Base-by-base conservation (phyloP, 2,329 filamentous ascomycete species). In the Ceratocystis smalleyi region DNA sequence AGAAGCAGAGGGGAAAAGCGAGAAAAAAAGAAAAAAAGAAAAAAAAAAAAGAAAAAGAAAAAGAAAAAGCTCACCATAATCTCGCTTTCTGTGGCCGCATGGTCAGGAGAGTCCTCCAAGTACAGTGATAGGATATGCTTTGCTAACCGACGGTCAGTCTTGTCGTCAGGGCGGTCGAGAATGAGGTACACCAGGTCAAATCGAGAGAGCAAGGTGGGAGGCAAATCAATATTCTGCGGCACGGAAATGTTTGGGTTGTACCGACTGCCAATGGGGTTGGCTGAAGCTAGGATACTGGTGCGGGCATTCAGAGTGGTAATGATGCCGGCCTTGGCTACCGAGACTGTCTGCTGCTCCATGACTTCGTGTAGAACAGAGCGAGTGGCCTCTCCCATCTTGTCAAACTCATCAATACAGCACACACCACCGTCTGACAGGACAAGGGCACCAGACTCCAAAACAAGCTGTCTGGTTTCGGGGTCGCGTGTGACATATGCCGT, bases 141-240 rank as follows among this genome's bases (percentile, higher is more conserved):
- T 12, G 94, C 94, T 64, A 99, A 79, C 55, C 90, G 85, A 67
- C 91, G 87, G 74, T 99, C 94, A 64, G 82, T 86, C 71, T 88
- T 87, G 76, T 97, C 94, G 71, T 97, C 92, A 61, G 95, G 86
- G 6, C 89, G 89, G 73, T 99, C 94, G 59, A 99, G 84, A 54
- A 99, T 94, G 1, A 99, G 84, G 72, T 99, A 99, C 61, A 99
- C 92, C 5, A 99, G 79, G 73, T 99, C 94, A 73, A 99, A 99
- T 79, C 94, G 87, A 4, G 91, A 96, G 62, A 99, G 82, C 5
- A 99, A 80, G 0, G 94, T 99, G 0, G 94, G 94, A 0, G 94
- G 94, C 7, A 99, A 83, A 71, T 99, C 94, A 70, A 99, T 99
- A 74, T 99, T 99, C 71, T 97, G 91, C 2, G 94, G 94, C 15